A percentile compares a stretch with the other conserved stretches of the same genome.
These are phyloP conservation scores for Exophiala sp. DNA, from an alignment of 2,329 filamentous ascomycete species.

Conservation along the genomic window DNA sequence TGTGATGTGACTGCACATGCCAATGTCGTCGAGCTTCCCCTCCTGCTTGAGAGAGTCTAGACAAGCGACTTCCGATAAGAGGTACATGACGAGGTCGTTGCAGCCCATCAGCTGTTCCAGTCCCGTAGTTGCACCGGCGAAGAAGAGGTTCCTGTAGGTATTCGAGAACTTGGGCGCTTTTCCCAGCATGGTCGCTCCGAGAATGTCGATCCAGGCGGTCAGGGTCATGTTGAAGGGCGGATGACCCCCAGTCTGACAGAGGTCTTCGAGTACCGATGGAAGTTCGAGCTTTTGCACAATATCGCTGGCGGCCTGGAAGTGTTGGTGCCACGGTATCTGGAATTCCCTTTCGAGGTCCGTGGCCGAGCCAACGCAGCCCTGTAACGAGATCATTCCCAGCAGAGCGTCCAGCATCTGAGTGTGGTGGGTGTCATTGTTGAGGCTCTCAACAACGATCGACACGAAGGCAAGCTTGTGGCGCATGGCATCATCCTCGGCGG, in stretches of 20 bases:
- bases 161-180: conserved; percentile 82
- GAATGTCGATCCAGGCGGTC: conserved; percentile 92
- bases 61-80: conserved; percentile 95
- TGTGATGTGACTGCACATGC: conserved; percentile 81
- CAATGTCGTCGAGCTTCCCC: conserved; percentile 72
- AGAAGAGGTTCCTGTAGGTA: conserved; percentile 91
- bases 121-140: conserved; percentile 60
- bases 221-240: conserved; percentile 93
- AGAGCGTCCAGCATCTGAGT: conserved; percentile 86
- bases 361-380: conserved; percentile 79
- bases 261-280: conserved; percentile 55
- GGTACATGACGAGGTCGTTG: conserved; percentile 93
- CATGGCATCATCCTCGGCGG: conserved; percentile 74
- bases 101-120: conserved; percentile 94
- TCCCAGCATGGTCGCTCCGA: conserved; percentile 87
- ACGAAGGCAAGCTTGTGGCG: conserved; percentile 86
- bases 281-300: conserved; percentile 81
- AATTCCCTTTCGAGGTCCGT: conserved; percentile 72
- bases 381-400: conserved; percentile 92
- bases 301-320: conserved; percentile 85
- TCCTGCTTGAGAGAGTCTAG: conserved; percentile 80
- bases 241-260: conserved; percentile 48
- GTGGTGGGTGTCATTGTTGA: conserved; percentile 75
- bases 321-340: conserved; percentile 88
- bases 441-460: conserved; percentile 72